Evolutionary conservation across 1,139 yeast genomes (phyloP).

Genomic region (Hanseniaspora uvarum): DNA sequence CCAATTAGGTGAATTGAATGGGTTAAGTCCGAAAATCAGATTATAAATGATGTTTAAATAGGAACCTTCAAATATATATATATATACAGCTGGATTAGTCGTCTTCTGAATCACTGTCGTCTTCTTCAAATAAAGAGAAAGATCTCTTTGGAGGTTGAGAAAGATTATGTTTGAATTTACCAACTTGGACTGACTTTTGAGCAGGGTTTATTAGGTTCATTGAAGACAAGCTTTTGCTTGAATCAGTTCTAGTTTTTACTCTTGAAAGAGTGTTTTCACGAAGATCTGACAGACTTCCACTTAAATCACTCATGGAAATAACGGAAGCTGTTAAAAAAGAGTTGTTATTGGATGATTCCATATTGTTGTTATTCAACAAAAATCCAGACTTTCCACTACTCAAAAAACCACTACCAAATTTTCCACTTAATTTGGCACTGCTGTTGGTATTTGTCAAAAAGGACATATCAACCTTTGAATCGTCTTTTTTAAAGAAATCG

Average conservation of each 20-base stretch:
- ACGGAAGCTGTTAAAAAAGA: neutral
- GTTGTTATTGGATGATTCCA: neutral
- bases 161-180: constrained; percentile 6
- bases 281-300: neutral
- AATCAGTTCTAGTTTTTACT: constrained; percentile 1
- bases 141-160: constrained; percentile 16
- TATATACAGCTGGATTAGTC: neutral
- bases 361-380: too few relatives aligned
- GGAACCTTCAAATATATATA: neutral
- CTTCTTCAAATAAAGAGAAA: constrained; percentile 14
- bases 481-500: neutral
- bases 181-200: neutral
- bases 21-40: too few relatives aligned
- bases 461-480: neutral
- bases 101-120: constrained; percentile 7
- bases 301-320: neutral
- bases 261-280: constrained; percentile 5
- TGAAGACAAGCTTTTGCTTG: neutral
- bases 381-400: too few relatives aligned
- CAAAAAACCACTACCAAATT: neutral
- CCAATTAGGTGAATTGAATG: too few relatives aligned
- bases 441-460: neutral
- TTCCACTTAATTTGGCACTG: neutral
- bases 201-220: neutral
- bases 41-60: too few relatives aligned